A percentile compares a stretch with the other conserved stretches of the same genome.
These are phyloP conservation scores for Amorphotheca resinae DNA, from an alignment of 495 filamentous ascomycete species.

Conservation along the genomic window DNA sequence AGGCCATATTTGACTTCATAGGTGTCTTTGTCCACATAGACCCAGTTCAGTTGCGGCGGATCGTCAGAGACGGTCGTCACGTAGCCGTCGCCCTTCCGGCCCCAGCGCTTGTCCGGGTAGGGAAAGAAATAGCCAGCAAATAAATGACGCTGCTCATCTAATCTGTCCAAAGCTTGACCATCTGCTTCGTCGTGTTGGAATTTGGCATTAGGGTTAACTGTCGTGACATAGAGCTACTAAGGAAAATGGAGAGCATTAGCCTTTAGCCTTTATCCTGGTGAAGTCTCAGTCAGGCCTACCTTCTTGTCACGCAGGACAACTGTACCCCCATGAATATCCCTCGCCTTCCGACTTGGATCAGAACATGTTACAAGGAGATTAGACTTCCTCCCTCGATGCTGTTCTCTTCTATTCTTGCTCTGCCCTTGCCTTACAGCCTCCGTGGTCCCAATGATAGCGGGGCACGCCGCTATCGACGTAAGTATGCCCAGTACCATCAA, in stretches of 20 bases:
- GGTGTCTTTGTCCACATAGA: conserved; percentile 46
- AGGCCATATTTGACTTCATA: conserved; percentile 41
- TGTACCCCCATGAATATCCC: conserved; percentile 30
- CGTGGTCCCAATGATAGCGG: conserved; percentile 36
- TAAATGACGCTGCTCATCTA: conserved; percentile 31
- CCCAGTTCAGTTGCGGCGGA: conserved; percentile 52
- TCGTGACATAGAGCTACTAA: conserved; percentile 15
- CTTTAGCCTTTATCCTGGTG: neutral
- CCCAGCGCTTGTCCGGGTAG: conserved; percentile 43
- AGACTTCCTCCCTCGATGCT: conserved; percentile 36
- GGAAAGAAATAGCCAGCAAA: conserved; percentile 50
- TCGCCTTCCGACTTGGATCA: conserved; percentile 27
- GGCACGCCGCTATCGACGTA: conserved; percentile 36
- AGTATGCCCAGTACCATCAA: conserved; percentile 21
- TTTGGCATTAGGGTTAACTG: conserved; percentile 17
- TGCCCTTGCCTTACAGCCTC: conserved; percentile 39
- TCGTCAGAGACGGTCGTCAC: conserved; percentile 46
- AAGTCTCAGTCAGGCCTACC: conserved; percentile 8
- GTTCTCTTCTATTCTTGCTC: conserved; percentile 29
- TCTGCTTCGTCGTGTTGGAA: conserved; percentile 27
- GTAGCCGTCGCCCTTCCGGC: conserved; percentile 29
- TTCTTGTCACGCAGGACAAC: conserved; percentile 36
- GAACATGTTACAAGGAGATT: conserved; percentile 35
- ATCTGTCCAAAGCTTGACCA: conserved; percentile 9
- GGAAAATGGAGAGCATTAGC: neutral